Conservation (phyloP, 2,329 filamentous ascomycete species). For the Cytospora piceae region DNA sequence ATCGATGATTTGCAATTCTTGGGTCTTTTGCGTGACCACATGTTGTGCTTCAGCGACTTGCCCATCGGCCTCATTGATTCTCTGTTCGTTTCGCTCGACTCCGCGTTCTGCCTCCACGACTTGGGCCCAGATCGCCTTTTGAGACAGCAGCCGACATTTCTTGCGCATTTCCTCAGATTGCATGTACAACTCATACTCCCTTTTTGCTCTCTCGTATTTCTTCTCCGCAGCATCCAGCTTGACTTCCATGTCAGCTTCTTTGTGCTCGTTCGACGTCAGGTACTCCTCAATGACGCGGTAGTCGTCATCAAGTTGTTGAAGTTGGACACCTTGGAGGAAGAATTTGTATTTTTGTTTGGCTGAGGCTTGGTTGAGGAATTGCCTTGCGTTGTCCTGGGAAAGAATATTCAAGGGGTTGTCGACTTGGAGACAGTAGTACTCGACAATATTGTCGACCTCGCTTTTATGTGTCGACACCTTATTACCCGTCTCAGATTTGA, state of each 20-base stretch:
- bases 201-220: conserved; percentile 63
- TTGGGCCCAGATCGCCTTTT: conserved; percentile 84
- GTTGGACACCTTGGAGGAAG: conserved; percentile 90
- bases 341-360: conserved; percentile 92
- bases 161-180: conserved; percentile 68
- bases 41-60: conserved; percentile 49
- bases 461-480: conserved; percentile 80
- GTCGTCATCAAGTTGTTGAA: conserved; percentile 89
- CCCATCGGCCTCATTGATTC: conserved; percentile 43
- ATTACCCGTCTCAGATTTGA: conserved; percentile 73
- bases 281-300: conserved; percentile 83
- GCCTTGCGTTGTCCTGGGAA: conserved; percentile 91
- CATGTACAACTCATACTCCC: conserved; percentile 66
- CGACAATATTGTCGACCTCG: conserved; percentile 89
- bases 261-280: conserved; percentile 71
- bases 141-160: conserved; percentile 60
- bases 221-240: conserved; percentile 65
- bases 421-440: conserved; percentile 91
- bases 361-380: conserved; percentile 86
- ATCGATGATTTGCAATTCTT: conserved; percentile 45
- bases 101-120: conserved; percentile 74
- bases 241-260: conserved; percentile 63
- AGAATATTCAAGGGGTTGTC: conserved; percentile 96
- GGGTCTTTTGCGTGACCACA: conserved; percentile 50
- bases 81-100: conserved; percentile 44